A percentile compares a stretch with the other conserved stretches of the same genome.
phyloP scores from a whole-genome alignment of 306 rosid genomes.

The Cicer judaicum region DNA sequence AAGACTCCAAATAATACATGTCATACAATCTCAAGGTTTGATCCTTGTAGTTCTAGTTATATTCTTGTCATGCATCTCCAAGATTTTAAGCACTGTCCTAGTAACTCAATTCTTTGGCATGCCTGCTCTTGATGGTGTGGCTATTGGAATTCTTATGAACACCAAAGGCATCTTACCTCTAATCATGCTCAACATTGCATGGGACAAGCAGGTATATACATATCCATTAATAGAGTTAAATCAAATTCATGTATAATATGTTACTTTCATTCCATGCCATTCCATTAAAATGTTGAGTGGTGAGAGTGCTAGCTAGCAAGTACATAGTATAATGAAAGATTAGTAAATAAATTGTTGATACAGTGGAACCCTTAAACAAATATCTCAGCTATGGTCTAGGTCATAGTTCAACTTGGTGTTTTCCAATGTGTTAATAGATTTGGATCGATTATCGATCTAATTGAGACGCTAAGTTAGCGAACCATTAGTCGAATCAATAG shows the following conservation, averaged over 20 bases:
- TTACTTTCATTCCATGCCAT: not conserved
- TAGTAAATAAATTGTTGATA: too few species aligned
- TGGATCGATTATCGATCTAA: too few species aligned
- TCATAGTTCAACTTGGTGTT: too few species aligned
- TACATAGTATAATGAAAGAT: too few species aligned
- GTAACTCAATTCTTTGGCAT: constrained; percentile 38
- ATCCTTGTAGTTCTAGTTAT: not conserved
- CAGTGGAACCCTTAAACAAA: too few species aligned
- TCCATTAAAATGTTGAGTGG: not conserved
- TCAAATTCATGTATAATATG: too few species aligned
- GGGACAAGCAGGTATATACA: constrained; percentile 48
- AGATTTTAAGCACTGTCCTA: constrained; percentile 47
- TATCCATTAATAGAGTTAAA: not conserved
- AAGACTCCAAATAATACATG: not conserved
- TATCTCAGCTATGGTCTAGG: too few species aligned
- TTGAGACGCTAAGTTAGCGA: too few species aligned
- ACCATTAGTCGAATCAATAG: too few species aligned
- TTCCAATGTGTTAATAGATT: too few species aligned
- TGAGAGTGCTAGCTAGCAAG: too few species aligned
- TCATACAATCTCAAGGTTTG: not conserved
- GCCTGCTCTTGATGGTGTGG: constrained; percentile 43
- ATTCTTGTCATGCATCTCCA: constrained; percentile 38
- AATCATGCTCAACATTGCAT: constrained; percentile 44
- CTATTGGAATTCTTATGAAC: constrained; percentile 55
- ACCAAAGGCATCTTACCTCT: constrained; percentile 54